These are phyloP conservation scores for Blastomyces percursus DNA, from an alignment of 2,329 filamentous ascomycete genomes.

Conservation along the genomic window DNA sequence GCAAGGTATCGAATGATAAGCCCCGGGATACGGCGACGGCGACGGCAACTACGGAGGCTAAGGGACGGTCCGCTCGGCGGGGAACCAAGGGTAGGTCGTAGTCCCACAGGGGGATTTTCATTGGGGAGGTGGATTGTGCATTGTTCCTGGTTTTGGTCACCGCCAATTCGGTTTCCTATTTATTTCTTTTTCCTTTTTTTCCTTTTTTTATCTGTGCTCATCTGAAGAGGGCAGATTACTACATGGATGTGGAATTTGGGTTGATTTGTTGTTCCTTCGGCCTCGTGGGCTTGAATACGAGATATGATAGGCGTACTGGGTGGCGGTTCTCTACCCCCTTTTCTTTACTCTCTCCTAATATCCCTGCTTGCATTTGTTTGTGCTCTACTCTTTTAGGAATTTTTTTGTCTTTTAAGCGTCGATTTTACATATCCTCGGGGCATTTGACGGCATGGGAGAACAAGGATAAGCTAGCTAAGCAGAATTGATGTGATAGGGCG, in stretches of 20 bases:
- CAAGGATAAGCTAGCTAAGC: not conserved
- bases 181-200: not conserved
- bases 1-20: constrained; percentile 6
- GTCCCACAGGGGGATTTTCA: not conserved
- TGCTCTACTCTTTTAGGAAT: not conserved
- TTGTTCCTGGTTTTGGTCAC: not conserved
- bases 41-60: constrained; percentile 19
- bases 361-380: not conserved
- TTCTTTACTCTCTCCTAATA: no score
- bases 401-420: not conserved
- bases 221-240: not conserved
- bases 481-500: not conserved
- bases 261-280: not conserved
- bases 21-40: constrained; percentile 22
- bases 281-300: not conserved
- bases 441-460: not conserved
- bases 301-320: constrained; percentile 4
- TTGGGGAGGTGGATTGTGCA: not conserved
- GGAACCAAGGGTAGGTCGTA: not conserved
- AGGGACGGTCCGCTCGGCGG: constrained; percentile 11
- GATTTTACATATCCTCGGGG: not conserved
- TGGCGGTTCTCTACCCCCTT: not conserved
- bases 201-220: not conserved
- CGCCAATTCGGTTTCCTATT: not conserved
- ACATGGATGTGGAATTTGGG: not conserved